These are phyloP conservation scores for Apostasia ramifera DNA, from an alignment of 106 monocot genomes.

Conservation along the genomic window DNA sequence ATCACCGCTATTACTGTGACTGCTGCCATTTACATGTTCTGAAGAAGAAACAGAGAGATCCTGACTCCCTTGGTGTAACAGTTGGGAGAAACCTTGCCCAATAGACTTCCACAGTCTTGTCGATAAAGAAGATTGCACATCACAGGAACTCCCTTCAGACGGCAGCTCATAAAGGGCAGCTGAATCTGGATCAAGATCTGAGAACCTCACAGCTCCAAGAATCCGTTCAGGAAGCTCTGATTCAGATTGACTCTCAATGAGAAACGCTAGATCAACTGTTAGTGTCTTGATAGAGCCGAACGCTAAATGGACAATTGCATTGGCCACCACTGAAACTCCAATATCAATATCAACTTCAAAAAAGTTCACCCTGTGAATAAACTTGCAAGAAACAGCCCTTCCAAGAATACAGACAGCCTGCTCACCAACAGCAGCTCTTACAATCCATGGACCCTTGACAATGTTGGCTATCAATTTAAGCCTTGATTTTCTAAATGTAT, in stretches of 20 bases:
- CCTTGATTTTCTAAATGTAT: slow-evolving; percentile 79
- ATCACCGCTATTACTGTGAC: slow-evolving; percentile 13
- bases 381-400: slow-evolving; percentile 79
- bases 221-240: slow-evolving; percentile 82
- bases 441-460: slow-evolving; percentile 90
- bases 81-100: slow-evolving; percentile 50
- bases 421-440: slow-evolving; percentile 89
- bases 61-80: slow-evolving; percentile 40
- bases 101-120: slow-evolving; percentile 65
- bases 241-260: slow-evolving; percentile 80
- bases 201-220: slow-evolving; percentile 85
- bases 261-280: slow-evolving; percentile 92
- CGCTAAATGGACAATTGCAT: slow-evolving; percentile 92
- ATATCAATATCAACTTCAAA: slow-evolving; percentile 92
- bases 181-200: slow-evolving; percentile 62
- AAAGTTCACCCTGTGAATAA: slow-evolving; percentile 42
- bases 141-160: slow-evolving; percentile 34
- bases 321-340: slow-evolving; percentile 83
- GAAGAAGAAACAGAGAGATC: slow-evolving; percentile 13
- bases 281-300: slow-evolving; percentile 72
- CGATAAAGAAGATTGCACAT: slow-evolving; percentile 35
- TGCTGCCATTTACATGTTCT: slow-evolving; percentile 29
- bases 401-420: slow-evolving; percentile 92
- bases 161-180: slow-evolving; percentile 45
- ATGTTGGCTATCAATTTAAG: slow-evolving; percentile 97